Conservation (phyloP, 805 yeast species). For the Phaffomyces thermotolerans region DNA sequence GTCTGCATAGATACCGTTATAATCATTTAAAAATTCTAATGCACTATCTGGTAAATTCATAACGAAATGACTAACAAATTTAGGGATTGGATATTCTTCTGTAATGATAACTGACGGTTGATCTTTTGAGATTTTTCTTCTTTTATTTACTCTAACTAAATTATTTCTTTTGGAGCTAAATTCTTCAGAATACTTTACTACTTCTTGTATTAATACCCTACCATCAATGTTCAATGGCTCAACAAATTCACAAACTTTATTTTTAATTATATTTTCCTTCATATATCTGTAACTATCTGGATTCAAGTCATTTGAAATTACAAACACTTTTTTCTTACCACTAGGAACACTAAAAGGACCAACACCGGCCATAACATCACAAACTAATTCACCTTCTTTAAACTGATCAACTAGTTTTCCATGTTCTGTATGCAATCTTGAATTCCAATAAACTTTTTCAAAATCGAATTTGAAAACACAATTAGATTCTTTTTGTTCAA, state of each 20-base stretch:
- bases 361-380: conserved; percentile 97
- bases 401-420: conserved; percentile 63
- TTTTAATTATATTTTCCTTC: conserved; percentile 51
- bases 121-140: conserved; percentile 26
- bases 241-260: conserved; percentile 57
- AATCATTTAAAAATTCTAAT: conserved; percentile 70
- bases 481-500: conserved; percentile 81
- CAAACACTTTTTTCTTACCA: conserved; percentile 72
- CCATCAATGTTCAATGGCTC: conserved; percentile 73
- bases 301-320: conserved; percentile 88
- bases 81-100: conserved; percentile 38
- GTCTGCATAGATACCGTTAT: conserved; percentile 58
- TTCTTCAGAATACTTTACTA: conserved; percentile 45
- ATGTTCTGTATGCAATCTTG: conserved; percentile 90
- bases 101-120: conserved; percentile 10
- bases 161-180: conserved; percentile 35
- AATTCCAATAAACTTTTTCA: conserved; percentile 94
- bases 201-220: conserved; percentile 61
- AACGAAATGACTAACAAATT: conserved; percentile 61
- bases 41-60: conserved; percentile 98
- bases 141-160: conserved; percentile 31
- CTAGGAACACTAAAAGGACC: conserved; percentile 98
- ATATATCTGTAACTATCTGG: conserved; percentile 78
- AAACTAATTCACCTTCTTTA: conserved; percentile 63
- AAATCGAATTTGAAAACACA: conserved; percentile 82